A percentile compares a stretch with the other conserved stretches of the same genome.
Conservation (phyloP, 1,284 basidiomycete species). For the Golubevia pallescens region DNA sequence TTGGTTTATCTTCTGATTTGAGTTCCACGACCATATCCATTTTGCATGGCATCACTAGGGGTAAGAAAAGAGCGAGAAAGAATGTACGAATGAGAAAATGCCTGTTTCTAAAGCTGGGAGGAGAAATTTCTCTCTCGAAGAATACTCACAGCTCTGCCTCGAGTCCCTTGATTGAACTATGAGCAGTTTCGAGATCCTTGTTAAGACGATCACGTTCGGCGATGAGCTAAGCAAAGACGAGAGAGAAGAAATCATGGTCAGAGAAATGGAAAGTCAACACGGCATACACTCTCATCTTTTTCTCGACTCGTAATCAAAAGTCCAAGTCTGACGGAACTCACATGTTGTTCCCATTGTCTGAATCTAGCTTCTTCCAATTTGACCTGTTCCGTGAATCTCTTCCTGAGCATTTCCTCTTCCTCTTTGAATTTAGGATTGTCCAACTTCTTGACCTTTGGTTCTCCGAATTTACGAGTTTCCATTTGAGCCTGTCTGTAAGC, state of each 20-base stretch:
- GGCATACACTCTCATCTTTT: neutral
- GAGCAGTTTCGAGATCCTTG: conserved; percentile 62
- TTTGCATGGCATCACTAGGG: conserved; percentile 25
- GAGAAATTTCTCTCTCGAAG: too few species aligned
- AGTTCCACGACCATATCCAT: conserved; percentile 39
- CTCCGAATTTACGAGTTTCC: conserved; percentile 99
- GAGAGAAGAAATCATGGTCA: conserved; percentile 16
- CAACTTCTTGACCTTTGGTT: conserved; percentile 96
- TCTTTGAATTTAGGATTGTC: conserved; percentile 99
- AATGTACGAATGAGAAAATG: neutral
- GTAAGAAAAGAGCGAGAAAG: neutral
- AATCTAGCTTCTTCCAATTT: conserved; percentile 97
- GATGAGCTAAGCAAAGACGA: too few species aligned
- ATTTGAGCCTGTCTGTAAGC: conserved; percentile 98
- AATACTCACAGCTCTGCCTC: conserved; percentile 46
- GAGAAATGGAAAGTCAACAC: neutral
- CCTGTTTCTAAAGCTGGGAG: neutral
- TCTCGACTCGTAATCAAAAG: neutral
- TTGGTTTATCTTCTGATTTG: conserved; percentile 12
- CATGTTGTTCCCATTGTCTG: conserved; percentile 99
- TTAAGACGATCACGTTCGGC: conserved; percentile 63
- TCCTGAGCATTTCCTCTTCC: conserved; percentile 93
- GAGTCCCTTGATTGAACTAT: conserved; percentile 57
- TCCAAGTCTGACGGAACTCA: conserved; percentile 66
- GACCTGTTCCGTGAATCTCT: conserved; percentile 99